phyloP scores from a whole-genome alignment of 257 asterid genomes.

The Nicotiana obtusifolia region DNA sequence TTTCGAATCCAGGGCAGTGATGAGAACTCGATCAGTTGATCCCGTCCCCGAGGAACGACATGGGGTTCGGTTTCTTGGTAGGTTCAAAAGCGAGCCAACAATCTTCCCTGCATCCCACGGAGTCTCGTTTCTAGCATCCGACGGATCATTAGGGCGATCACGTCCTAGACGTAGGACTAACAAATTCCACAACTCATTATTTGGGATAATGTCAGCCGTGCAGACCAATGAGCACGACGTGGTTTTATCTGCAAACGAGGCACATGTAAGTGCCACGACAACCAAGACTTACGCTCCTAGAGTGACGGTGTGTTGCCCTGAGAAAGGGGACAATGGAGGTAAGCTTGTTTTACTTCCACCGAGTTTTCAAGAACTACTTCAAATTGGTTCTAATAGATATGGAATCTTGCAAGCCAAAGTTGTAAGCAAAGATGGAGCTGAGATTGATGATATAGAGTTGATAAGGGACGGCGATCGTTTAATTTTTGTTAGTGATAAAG shows the following conservation, averaged over 20 bases:
- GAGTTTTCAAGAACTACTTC: slow-evolving; percentile 47
- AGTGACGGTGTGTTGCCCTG: slow-evolving; percentile 65
- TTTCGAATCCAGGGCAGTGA: slow-evolving; percentile 22
- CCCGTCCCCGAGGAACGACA: slow-evolving; percentile 25
- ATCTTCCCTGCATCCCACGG: slow-evolving; percentile 24
- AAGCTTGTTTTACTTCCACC: slow-evolving; percentile 57
- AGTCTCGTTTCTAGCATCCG: slow-evolving; percentile 15
- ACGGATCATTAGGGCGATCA: slow-evolving; percentile 36
- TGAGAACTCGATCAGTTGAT: slow-evolving; percentile 11
- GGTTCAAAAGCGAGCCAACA: slow-evolving; percentile 39
- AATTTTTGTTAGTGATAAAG: slow-evolving; percentile 36
- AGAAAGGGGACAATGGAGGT: slow-evolving; percentile 53
- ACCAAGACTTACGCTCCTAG: slow-evolving; percentile 31
- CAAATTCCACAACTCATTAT: slow-evolving; percentile 61
- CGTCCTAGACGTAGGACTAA: slow-evolving; percentile 50
- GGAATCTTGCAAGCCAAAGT: slow-evolving; percentile 41
- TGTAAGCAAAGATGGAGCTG: slow-evolving; percentile 54
- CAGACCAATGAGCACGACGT: slow-evolving; percentile 37
- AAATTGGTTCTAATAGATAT: slow-evolving; percentile 40
- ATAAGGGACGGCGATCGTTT: slow-evolving; percentile 74
- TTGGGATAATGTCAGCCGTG: slow-evolving; percentile 75
- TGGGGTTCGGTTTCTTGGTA: slow-evolving; percentile 37
- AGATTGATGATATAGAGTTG: slow-evolving; percentile 51
- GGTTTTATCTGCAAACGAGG: slow-evolving; percentile 19
- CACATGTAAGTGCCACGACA: not conserved